Percentiles rank a stretch among this genome's conserved stretches.
These are phyloP conservation scores for Tremella yokohamensis DNA, from an alignment of 768 basidiomycete species.

Conservation along the genomic window DNA sequence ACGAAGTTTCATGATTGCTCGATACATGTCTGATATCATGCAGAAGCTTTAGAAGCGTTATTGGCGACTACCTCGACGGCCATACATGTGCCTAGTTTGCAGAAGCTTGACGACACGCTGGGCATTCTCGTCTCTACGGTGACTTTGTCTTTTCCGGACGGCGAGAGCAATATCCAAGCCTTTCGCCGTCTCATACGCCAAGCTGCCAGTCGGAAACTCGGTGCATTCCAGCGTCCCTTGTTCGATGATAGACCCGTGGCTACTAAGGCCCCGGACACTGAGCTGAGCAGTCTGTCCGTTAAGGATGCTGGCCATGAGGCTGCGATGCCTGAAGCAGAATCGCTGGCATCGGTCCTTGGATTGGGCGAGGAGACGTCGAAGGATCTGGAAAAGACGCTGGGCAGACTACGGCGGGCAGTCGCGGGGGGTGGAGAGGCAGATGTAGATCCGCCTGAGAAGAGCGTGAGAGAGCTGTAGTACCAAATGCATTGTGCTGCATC, in stretches of 20 bases:
- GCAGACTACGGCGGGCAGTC: background rate
- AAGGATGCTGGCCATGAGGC: no score
- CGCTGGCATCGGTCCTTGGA: background rate
- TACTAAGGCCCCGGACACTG: background rate
- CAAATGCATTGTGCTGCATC: background rate
- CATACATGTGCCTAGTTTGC: background rate
- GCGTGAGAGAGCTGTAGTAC: background rate
- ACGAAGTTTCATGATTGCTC: background rate
- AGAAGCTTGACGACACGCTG: background rate
- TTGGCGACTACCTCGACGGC: background rate
- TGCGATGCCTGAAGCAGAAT: background rate
- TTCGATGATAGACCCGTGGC: background rate
- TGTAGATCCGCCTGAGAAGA: background rate
- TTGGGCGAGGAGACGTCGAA: background rate
- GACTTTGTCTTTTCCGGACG: no score
- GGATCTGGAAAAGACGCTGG: background rate
- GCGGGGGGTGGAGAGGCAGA: background rate
- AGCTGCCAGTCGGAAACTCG: background rate
- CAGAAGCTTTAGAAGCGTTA: slow-evolving; percentile 1
- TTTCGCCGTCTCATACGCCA: background rate
- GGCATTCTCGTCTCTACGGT: background rate
- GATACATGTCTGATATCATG: background rate
- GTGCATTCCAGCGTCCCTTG: background rate
- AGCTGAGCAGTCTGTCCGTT: background rate
- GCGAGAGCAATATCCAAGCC: background rate